phyloP scores from a whole-genome alignment of 768 basidiomycete genomes.

The Pisolithus sp. region DNA sequence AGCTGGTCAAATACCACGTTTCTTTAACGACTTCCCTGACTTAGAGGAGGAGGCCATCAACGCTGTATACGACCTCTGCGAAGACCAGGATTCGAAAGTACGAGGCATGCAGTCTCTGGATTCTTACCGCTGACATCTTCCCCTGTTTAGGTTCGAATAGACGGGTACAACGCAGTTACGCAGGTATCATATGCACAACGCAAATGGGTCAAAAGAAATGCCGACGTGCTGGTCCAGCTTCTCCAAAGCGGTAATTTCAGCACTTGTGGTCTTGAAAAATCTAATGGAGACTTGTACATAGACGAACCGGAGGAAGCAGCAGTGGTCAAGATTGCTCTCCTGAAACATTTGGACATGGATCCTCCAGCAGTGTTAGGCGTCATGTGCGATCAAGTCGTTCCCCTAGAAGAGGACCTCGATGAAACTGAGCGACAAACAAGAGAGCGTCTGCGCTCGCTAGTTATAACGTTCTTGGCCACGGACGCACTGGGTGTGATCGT shows the following conservation, averaged over 20 bases:
- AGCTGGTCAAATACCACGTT: conserved; percentile 48
- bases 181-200: conserved; percentile 40
- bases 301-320: conserved; percentile 63
- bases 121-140: conserved; percentile 2
- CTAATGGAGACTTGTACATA: conserved; percentile 19
- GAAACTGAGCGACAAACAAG: conserved; percentile 55
- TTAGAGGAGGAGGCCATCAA: conserved; percentile 72
- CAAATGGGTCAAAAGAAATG: conserved; percentile 63
- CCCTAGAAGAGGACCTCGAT: conserved; percentile 43
- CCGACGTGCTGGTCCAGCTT: conserved; percentile 69
- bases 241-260: conserved; percentile 55
- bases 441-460: conserved; percentile 50
- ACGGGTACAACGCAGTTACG: conserved; percentile 60
- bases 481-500: conserved; percentile 45
- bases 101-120: conserved; percentile 9
- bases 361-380: conserved; percentile 55
- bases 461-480: conserved; percentile 51
- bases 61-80: conserved; percentile 73
- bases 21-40: conserved; percentile 64
- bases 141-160: conserved; percentile 51
- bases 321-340: conserved; percentile 53
- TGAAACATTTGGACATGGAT: conserved; percentile 60
- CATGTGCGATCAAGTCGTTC: conserved; percentile 60
- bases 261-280: neutral
- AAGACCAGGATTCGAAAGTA: conserved; percentile 55